These are phyloP conservation scores for Backusella australiensis DNA, from an alignment of 192 early-diverging fungal genomes.

Conservation along the genomic window DNA sequence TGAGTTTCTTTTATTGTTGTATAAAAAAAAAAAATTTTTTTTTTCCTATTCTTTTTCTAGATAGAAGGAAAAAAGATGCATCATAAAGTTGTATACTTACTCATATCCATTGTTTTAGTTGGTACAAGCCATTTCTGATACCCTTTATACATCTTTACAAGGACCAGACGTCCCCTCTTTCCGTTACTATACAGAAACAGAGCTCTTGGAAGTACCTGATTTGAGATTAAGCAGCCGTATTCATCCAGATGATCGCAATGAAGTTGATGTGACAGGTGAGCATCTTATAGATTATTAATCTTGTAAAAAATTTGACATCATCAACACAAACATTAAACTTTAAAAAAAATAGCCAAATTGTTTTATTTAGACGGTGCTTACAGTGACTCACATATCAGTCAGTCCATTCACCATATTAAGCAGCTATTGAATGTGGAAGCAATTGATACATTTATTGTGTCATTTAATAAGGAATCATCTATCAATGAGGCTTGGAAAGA, in stretches of 20 bases:
- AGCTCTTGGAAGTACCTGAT: conserved; percentile 41
- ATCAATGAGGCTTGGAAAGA: conserved; percentile 36
- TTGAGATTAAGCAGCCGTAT: conserved; percentile 41
- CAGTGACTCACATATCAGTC: conserved; percentile 4
- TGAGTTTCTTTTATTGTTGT: background rate
- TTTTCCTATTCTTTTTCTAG: background rate
- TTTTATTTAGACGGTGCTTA: conserved; percentile 20
- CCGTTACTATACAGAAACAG: conserved; percentile 37
- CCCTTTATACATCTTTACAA: conserved; percentile 39
- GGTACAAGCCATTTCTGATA: conserved; percentile 45
- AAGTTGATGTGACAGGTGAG: conserved; percentile 31
- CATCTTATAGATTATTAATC: background rate
- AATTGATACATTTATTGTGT: conserved; percentile 34
- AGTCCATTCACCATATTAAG: conserved; percentile 25
- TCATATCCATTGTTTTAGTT: conserved; percentile 30
- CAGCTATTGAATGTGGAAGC: conserved; percentile 24
- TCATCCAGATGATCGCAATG: conserved; percentile 22
- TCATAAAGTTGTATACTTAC: background rate
- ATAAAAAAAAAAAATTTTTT: background rate
- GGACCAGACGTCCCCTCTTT: conserved; percentile 34
- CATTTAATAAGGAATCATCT: conserved; percentile 8
- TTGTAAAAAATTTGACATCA: conserved; percentile 8
- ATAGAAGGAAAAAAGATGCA: background rate
- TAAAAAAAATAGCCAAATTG: conserved; percentile 34
- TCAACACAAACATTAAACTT: conserved; percentile 18